phyloP scores from a whole-genome alignment of 352 stramenopile species.

The Albugo candida region DNA sequence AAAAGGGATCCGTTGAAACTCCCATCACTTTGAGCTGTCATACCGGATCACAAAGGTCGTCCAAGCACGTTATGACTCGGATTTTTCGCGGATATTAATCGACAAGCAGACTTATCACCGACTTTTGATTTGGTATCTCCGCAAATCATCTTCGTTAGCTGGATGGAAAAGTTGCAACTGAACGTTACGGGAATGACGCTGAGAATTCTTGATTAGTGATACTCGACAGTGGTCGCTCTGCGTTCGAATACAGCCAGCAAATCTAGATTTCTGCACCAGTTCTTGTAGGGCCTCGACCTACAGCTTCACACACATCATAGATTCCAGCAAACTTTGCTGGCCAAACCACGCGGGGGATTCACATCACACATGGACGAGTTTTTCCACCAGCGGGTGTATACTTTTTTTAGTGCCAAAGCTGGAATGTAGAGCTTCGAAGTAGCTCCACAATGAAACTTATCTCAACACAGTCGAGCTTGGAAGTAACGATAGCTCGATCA shows the following conservation, averaged over 20 bases:
- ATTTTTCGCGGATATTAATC: constrained; percentile 22
- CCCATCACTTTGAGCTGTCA: no score
- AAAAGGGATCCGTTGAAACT: no score
- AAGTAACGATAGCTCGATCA: constrained; percentile 24
- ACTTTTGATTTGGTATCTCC: constrained; percentile 9
- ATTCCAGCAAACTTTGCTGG: constrained; percentile 16
- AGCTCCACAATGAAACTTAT: constrained; percentile 68
- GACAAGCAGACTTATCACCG: constrained; percentile 50
- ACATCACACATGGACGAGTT: not conserved
- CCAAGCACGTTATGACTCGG: constrained; percentile 52
- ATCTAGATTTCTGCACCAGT: constrained; percentile 10
- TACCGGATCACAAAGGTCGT: not conserved
- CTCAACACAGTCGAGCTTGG: constrained; percentile 29
- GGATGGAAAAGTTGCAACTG: not conserved
- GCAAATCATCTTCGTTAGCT: not conserved
- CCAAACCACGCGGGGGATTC: constrained; percentile 5
- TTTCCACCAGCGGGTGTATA: constrained; percentile 21
- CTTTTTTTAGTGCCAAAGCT: constrained; percentile 20
- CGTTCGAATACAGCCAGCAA: not conserved
- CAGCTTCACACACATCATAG: constrained; percentile 29
- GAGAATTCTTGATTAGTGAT: constrained; percentile 1
- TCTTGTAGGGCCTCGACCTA: constrained; percentile 37
- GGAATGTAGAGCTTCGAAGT: constrained; percentile 39
- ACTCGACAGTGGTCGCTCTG: not conserved
- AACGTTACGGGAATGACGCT: not conserved